Conservation (phyloP, 2,329 filamentous ascomycete genomes). For the Phaeoacremonium minimum region DNA sequence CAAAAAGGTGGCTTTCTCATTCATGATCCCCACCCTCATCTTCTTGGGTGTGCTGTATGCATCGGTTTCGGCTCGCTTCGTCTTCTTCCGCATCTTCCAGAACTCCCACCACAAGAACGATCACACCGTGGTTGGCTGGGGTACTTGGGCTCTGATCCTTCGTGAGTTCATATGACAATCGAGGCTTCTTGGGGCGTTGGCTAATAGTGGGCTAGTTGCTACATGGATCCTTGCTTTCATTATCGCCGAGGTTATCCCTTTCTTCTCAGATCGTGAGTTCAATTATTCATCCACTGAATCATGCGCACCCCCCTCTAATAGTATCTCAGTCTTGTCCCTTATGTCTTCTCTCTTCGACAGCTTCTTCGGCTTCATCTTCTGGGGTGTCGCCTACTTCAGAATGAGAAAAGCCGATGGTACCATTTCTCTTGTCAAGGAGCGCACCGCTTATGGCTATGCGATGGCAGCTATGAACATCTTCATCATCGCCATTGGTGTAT, state of each 20-base stretch:
- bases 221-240: slow-evolving; percentile 90
- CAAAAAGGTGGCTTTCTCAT: slow-evolving; percentile 87
- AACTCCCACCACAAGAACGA: slow-evolving; percentile 73
- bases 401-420: slow-evolving; percentile 66
- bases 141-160: slow-evolving; percentile 71
- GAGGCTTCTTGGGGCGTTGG: too few relatives aligned
- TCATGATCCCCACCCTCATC: slow-evolving; percentile 93
- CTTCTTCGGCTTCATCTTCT: slow-evolving; percentile 95
- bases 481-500: slow-evolving; percentile 71
- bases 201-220: slow-evolving; percentile 41
- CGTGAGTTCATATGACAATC: slow-evolving; percentile 27
- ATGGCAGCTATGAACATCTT: slow-evolving; percentile 65
- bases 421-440: slow-evolving; percentile 43
- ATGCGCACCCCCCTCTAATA: slow-evolving; percentile 23
- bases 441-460: slow-evolving; percentile 45
- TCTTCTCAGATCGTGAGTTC: slow-evolving; percentile 76
- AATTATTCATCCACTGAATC: too few relatives aligned
- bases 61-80: slow-evolving; percentile 81
- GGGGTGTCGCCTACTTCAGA: slow-evolving; percentile 75
- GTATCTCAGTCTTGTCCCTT: slow-evolving; percentile 51
- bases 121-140: slow-evolving; percentile 81
- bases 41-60: slow-evolving; percentile 90
- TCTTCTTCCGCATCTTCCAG: slow-evolving; percentile 87
- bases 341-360: slow-evolving; percentile 91
- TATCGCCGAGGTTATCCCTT: slow-evolving; percentile 88